These are phyloP conservation scores for Skeletonema tropicum DNA, from an alignment of 108 stramenopile genomes.

Conservation along the genomic window DNA sequence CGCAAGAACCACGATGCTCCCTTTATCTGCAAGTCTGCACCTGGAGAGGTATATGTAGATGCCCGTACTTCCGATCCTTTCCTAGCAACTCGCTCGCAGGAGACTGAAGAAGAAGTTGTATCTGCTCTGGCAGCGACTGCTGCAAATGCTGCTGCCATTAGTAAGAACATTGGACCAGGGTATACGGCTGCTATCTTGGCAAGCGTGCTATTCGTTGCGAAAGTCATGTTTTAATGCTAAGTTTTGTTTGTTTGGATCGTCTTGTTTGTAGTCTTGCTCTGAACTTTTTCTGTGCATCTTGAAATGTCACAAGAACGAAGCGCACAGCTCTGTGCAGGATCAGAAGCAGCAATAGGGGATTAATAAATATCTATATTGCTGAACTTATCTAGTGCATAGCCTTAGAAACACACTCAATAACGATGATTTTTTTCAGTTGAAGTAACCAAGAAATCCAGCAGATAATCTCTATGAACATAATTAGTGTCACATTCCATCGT, in stretches of 20 bases:
- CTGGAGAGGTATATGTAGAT: background rate
- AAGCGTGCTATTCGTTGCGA: background rate
- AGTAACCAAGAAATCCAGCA: background rate
- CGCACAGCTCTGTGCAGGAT: no score
- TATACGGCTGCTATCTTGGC: background rate
- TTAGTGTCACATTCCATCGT: background rate
- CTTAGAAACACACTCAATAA: no score
- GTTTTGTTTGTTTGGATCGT: no score
- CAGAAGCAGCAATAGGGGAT: no score
- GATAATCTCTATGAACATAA: conserved; percentile 3
- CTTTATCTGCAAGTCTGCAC: background rate
- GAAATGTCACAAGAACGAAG: no score
- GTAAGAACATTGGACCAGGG: background rate
- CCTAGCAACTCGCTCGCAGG: background rate
- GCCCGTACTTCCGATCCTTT: background rate
- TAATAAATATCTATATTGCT: no score
- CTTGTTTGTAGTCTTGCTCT: no score
- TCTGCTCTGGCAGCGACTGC: background rate
- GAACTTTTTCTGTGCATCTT: no score
- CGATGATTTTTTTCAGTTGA: background rate
- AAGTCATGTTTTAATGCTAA: background rate
- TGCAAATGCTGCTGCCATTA: background rate
- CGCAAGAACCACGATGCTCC: conserved; percentile 1
- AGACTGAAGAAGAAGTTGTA: background rate
- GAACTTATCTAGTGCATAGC: no score